Conservation (phyloP, 2,329 filamentous ascomycete genomes). For the Zasmidium cellare region DNA sequence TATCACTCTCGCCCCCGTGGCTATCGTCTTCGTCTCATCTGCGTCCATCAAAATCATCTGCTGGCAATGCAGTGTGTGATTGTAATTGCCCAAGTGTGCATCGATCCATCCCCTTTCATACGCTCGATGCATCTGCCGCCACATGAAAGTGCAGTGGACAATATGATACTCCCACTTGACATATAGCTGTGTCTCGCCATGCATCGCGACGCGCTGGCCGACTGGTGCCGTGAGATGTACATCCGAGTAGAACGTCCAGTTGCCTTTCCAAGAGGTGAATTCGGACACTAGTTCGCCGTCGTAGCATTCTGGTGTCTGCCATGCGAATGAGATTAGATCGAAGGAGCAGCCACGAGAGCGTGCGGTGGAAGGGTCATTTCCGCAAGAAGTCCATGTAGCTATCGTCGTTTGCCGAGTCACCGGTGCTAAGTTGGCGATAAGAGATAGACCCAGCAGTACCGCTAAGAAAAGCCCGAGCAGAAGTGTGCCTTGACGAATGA, state of each 20-base stretch:
- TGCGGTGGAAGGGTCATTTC: background rate
- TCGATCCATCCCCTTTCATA: background rate
- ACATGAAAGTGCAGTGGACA: background rate
- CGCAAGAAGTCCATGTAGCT: background rate
- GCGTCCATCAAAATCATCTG: background rate
- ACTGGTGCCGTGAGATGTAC: background rate
- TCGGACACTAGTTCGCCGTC: background rate
- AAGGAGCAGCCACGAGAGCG: background rate
- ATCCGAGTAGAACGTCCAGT: background rate
- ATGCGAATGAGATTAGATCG: background rate
- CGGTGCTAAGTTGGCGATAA: too few relatives aligned
- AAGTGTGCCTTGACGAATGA: too few relatives aligned
- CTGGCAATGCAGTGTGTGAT: slow-evolving; percentile 1
- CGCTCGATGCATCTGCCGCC: background rate
- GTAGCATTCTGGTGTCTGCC: slow-evolving; percentile 1
- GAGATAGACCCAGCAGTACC: too few relatives aligned
- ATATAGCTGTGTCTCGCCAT: background rate
- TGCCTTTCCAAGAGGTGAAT: background rate
- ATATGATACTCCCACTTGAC: background rate
- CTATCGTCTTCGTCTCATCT: too few relatives aligned
- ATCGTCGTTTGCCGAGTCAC: too few relatives aligned
- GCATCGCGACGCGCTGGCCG: background rate
- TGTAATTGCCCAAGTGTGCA: background rate
- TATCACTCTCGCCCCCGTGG: too few relatives aligned
- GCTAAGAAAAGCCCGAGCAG: too few relatives aligned